Conservation (phyloP, 140 eudicot genomes). For the Ambrosia hybrid region DNA sequence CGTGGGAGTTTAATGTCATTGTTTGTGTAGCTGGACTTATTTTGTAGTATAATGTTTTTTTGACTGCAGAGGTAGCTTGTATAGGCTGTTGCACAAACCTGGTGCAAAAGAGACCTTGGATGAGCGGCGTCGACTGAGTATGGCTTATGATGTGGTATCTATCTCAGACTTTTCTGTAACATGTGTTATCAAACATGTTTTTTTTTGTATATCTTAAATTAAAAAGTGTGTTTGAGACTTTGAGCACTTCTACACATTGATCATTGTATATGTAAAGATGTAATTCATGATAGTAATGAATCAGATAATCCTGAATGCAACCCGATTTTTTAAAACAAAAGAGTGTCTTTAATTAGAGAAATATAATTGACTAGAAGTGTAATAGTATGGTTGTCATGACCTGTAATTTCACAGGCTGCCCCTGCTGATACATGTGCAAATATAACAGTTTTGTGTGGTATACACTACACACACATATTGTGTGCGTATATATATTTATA, state of each 20-base stretch:
- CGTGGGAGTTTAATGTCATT: background rate
- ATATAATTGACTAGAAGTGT: background rate
- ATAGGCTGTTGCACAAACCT: slow-evolving; percentile 44
- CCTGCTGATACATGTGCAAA: background rate
- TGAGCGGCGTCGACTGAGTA: slow-evolving; percentile 47
- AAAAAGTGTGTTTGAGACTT: background rate
- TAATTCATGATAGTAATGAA: background rate
- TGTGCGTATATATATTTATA: too few species aligned
- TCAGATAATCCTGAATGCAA: background rate
- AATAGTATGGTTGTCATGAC: background rate
- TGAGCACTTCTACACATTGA: background rate
- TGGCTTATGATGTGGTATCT: slow-evolving; percentile 62
- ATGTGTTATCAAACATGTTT: slow-evolving; percentile 20
- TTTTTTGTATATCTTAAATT: background rate
- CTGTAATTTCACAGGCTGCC: background rate
- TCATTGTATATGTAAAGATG: background rate
- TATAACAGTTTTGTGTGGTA: background rate
- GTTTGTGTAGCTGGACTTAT: background rate
- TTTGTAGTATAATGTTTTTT: slow-evolving; percentile 16
- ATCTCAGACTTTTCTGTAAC: slow-evolving; percentile 4
- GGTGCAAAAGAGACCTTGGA: slow-evolving; percentile 44
- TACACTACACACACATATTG: too few species aligned
- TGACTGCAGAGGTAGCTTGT: slow-evolving; percentile 55
- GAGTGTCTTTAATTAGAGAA: background rate
- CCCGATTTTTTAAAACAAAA: background rate